Evolutionary conservation across 1,284 basidiomycete genomes (phyloP), one percentile per base, ranked within the genome.

Genomic region (Trichosporon sp.): DNA sequence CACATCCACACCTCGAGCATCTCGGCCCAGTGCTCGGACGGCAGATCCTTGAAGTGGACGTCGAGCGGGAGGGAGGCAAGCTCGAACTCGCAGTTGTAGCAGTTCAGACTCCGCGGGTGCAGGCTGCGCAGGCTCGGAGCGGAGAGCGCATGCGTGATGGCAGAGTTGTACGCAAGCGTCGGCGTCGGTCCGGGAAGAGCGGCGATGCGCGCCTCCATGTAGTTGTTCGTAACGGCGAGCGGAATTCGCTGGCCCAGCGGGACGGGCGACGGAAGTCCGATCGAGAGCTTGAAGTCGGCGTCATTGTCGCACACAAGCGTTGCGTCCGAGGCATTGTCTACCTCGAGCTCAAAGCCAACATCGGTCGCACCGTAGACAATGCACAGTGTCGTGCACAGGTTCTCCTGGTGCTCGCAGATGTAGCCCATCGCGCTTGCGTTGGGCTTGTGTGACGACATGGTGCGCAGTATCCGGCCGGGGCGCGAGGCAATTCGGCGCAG

Each of bases 1-100:
- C 95, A 98, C 91, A 99, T 95, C 95, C 95, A 98, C 2, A 92
- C 89, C 65, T 98, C 95, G 23, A 98, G 87, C 40, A 98, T 86
- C 78, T 99, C 95, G 64, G 93, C 89, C 95, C 95, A 99, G 73
- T 96, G 88, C 74, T 96, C 92, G 1, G 91, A 94, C 1, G 95
- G 95, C 7, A 99, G 82, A 72, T 96, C 93, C 58, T 87, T 85
- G 78, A 91, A 96, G 31, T 69, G 66, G 19, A 65, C 63, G 46
- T 66, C 62, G 86, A 89, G 10, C 85, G 82, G 72, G 16, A 92
- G 83, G 65, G 89, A 85, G 0, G 86, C 80, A 0, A 90, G 86
- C 67, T 91, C 88, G n/a, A 91, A 85, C 87, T 83, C 21, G 84
- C 85, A 62, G 74, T 64, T 8, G 68, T 75, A 63, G 80, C 82